These are phyloP conservation scores for Sugiyamaella neomexicana DNA, from an alignment of 1,139 yeast species.

Conservation along the genomic window DNA sequence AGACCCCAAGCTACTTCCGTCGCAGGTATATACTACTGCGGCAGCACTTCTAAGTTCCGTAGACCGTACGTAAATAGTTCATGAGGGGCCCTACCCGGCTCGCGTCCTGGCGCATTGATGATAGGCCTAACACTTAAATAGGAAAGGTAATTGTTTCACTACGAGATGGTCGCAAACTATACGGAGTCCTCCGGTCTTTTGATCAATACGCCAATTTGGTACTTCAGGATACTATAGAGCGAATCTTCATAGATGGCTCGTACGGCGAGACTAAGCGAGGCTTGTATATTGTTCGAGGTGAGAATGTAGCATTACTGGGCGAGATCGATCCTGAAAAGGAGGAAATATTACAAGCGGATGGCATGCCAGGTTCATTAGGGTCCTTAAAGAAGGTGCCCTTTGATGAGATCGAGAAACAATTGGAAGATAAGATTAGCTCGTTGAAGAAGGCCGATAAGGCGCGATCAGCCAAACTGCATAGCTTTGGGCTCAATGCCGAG, in stretches of 20 bases:
- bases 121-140: conserved; percentile 23
- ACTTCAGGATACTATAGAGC: conserved; percentile 84
- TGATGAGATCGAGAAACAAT: conserved; percentile 53
- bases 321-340: conserved; percentile 90
- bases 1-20: conserved; percentile 40
- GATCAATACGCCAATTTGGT: conserved; percentile 95
- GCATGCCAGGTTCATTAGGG: conserved; percentile 26
- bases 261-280: conserved; percentile 80
- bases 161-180: conserved; percentile 85
- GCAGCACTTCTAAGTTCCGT: conserved; percentile 95
- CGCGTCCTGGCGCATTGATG: not conserved
- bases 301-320: conserved; percentile 93
- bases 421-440: conserved; percentile 39
- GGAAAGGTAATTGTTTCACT: conserved; percentile 76
- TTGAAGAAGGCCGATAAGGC: conserved; percentile 48
- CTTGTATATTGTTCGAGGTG: conserved; percentile 91
- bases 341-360: conserved; percentile 59
- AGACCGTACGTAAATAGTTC: conserved; percentile 54
- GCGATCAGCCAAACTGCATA: conserved; percentile 50
- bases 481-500: conserved; percentile 28
- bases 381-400: conserved; percentile 59
- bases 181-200: conserved; percentile 91
- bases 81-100: not conserved
- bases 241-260: conserved; percentile 66
- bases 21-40: conserved; percentile 91